Percentiles rank a stretch among this genome's conserved stretches.
These are phyloP conservation scores for Mortierella hygrophila DNA, from an alignment of 192 early-diverging fungal species.

Conservation along the genomic window DNA sequence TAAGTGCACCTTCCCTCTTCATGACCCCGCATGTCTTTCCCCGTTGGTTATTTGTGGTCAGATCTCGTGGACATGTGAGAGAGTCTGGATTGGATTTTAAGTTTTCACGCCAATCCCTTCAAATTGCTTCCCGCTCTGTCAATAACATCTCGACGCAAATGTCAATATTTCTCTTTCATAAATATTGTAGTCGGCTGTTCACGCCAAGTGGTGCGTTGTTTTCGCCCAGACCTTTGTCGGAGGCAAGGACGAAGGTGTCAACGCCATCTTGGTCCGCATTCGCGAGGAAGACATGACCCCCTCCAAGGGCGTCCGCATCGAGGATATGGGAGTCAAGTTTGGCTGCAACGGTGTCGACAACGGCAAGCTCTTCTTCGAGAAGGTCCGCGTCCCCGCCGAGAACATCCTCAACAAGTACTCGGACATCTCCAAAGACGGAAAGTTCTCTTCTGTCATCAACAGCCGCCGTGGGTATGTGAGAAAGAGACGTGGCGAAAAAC, in stretches of 20 bases:
- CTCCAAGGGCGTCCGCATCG: conserved; percentile 74
- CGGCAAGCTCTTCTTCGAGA: conserved; percentile 71
- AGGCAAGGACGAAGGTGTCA: conserved; percentile 79
- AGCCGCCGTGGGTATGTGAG: conserved; percentile 64
- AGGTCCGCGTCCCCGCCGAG: conserved; percentile 67
- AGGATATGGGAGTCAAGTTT: conserved; percentile 82
- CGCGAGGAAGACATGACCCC: conserved; percentile 77
- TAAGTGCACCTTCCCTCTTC: conserved; percentile 13
- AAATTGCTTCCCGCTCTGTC: neutral
- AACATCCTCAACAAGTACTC: conserved; percentile 80
- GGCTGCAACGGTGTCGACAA: conserved; percentile 86
- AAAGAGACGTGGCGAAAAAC: too few relatives aligned
- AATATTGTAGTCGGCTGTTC: conserved; percentile 62
- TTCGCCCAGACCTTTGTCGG: conserved; percentile 82
- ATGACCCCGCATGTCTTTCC: neutral
- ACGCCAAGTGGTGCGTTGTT: conserved; percentile 79
- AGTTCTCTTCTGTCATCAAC: conserved; percentile 65
- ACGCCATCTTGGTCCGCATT: conserved; percentile 80
- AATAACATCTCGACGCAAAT: neutral
- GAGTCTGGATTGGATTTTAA: neutral
- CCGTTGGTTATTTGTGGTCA: conserved; percentile 1
- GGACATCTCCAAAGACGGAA: conserved; percentile 68
- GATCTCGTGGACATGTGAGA: conserved; percentile 3
- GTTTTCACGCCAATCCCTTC: neutral
- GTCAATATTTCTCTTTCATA: neutral